These are phyloP conservation scores for Cichorium intybus DNA, from an alignment of 140 eudicot species.

Conservation along the genomic window DNA sequence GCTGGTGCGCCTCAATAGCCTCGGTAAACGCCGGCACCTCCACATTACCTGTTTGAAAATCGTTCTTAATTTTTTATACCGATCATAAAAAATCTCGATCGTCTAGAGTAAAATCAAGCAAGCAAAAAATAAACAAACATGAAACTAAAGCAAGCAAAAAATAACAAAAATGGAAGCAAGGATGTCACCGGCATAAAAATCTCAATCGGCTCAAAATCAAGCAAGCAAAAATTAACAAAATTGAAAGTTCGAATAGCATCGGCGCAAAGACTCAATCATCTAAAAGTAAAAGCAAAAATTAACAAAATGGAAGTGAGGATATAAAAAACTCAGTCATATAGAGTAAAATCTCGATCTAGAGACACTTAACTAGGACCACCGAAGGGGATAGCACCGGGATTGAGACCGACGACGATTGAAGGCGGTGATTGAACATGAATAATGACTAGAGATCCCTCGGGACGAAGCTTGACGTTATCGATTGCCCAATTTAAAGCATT, in stretches of 20 bases:
- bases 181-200: background rate
- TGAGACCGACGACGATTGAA: conserved; percentile 60
- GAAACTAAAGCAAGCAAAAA: background rate
- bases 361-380: conserved; percentile 80
- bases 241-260: background rate
- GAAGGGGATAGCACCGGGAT: conserved; percentile 79
- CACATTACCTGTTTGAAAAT: conserved; percentile 37
- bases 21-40: conserved; percentile 92
- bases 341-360: background rate
- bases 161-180: background rate
- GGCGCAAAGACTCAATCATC: background rate
- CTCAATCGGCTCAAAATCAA: background rate
- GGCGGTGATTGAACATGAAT: conserved; percentile 75
- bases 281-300: background rate
- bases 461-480: conserved; percentile 55
- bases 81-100: background rate
- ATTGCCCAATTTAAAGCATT: conserved; percentile 61
- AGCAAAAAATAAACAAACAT: background rate
- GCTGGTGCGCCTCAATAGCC: conserved; percentile 74
- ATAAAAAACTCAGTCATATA: background rate
- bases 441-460: conserved; percentile 45
- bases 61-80: background rate
- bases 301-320: too few species aligned
- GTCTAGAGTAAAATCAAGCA: background rate
- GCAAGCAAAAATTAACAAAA: background rate